Conservation (phyloP, 495 filamentous ascomycete species). For the Hyaloscypha variabilis region DNA sequence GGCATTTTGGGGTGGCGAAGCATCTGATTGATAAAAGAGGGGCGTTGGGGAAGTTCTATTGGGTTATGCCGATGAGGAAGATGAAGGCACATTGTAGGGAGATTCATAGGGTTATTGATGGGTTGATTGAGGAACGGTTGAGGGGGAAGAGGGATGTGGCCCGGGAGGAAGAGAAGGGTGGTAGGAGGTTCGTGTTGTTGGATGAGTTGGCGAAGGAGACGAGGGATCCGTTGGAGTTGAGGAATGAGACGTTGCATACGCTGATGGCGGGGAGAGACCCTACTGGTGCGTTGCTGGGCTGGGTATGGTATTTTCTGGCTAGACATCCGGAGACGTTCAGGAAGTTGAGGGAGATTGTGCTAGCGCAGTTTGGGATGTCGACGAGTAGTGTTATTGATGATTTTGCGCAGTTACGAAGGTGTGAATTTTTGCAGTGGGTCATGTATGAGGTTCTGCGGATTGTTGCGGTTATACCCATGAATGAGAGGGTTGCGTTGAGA, state of each 20-base stretch:
- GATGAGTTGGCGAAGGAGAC: constrained; percentile 63
- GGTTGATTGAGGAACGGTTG: constrained; percentile 45
- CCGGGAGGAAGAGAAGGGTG: constrained; percentile 11
- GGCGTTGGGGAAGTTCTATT: constrained; percentile 36
- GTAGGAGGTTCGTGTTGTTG: constrained; percentile 62
- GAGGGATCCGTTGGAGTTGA: constrained; percentile 16
- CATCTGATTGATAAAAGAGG: constrained; percentile 37
- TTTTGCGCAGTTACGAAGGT: constrained; percentile 32
- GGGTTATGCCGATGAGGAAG: constrained; percentile 44
- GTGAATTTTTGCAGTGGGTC: constrained; percentile 51
- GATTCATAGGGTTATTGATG: constrained; percentile 54
- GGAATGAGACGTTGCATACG: constrained; percentile 18
- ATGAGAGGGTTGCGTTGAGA: constrained; percentile 37
- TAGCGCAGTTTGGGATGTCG: constrained; percentile 37
- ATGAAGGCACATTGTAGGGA: constrained; percentile 46
- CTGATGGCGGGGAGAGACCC: constrained; percentile 48
- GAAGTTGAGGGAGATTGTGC: constrained; percentile 12
- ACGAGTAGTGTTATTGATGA: constrained; percentile 18
- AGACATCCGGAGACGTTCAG: constrained; percentile 16
- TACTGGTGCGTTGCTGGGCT: constrained; percentile 32
- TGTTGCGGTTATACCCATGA: constrained; percentile 55
- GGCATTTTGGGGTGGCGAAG: constrained; percentile 19
- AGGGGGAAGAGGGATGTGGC: constrained; percentile 24
- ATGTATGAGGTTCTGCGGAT: constrained; percentile 44
- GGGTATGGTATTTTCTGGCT: constrained; percentile 31